Evolutionary conservation across 768 basidiomycete species (phyloP).

Genomic region (Pleurotus platypus): DNA sequence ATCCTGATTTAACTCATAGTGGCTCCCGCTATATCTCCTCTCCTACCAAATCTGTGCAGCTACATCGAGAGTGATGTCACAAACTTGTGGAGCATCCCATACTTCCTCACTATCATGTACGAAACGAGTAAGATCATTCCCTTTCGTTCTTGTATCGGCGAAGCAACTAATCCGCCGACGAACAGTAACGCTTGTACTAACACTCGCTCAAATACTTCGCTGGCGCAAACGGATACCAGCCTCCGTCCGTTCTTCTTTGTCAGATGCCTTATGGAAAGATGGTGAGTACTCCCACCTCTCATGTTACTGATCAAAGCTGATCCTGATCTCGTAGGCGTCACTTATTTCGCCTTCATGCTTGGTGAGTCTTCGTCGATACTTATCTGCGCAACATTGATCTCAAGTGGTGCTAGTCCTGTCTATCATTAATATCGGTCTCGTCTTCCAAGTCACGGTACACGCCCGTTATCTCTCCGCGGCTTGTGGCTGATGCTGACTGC

Average conservation of each 20-base stretch:
- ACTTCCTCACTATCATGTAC: constrained; percentile 15
- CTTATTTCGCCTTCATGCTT: constrained; percentile 15
- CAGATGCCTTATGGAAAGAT: constrained; percentile 16
- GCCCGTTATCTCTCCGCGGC: not conserved
- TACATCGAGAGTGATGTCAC: constrained; percentile 11
- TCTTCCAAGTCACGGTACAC: constrained; percentile 12
- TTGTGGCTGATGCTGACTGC: too few species aligned
- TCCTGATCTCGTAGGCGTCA: constrained; percentile 8
- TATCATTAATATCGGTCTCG: constrained; percentile 15
- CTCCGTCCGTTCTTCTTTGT: constrained; percentile 12
- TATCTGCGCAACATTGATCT: not conserved
- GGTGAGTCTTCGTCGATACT: constrained; percentile 4
- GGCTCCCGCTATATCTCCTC: not conserved
- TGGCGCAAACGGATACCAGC: constrained; percentile 13
- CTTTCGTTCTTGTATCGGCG: too few species aligned
- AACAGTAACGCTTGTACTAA: constrained; percentile 13
- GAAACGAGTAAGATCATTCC: constrained; percentile 11
- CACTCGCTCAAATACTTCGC: constrained; percentile 12
- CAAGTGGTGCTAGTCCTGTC: constrained; percentile 7
- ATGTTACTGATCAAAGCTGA: not conserved
- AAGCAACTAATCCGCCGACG: not conserved
- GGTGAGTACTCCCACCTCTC: constrained; percentile 2
- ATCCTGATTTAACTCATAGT: not conserved
- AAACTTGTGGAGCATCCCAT: constrained; percentile 12
- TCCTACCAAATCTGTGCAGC: not conserved